Evolutionary conservation across 495 filamentous ascomycete species (phyloP).

Genomic region (Hypoxylon fragiforme): DNA sequence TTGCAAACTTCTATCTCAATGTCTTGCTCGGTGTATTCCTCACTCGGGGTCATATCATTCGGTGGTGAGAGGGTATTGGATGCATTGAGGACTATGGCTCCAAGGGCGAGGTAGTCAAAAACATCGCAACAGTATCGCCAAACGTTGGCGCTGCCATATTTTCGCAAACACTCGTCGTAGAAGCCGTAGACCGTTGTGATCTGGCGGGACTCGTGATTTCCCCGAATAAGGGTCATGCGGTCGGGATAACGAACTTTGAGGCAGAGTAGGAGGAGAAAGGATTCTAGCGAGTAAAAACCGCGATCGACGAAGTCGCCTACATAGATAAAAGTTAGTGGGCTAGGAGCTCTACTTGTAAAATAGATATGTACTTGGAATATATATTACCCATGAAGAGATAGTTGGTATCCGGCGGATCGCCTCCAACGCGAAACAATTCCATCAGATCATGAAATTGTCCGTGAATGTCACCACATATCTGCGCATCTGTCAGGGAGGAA

Average conservation of each 20-base stretch:
- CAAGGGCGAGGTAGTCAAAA: slow-evolving; percentile 96
- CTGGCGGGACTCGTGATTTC: slow-evolving; percentile 96
- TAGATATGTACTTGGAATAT: slow-evolving; percentile 5
- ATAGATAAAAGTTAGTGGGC: slow-evolving; percentile 15
- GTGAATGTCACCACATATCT: slow-evolving; percentile 98
- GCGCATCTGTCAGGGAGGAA: slow-evolving; percentile 6
- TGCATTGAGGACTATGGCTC: slow-evolving; percentile 89
- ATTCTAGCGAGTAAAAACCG: slow-evolving; percentile 96
- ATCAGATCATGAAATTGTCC: slow-evolving; percentile 98
- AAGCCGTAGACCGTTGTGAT: slow-evolving; percentile 99
- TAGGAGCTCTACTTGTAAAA: not conserved
- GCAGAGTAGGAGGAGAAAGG: slow-evolving; percentile 89
- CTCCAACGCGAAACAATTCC: slow-evolving; percentile 96
- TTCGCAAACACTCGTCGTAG: slow-evolving; percentile 96
- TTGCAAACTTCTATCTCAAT: slow-evolving; percentile 92
- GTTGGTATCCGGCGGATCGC: slow-evolving; percentile 94
- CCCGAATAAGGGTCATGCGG: slow-evolving; percentile 94
- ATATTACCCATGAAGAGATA: slow-evolving; percentile 93
- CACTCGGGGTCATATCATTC: slow-evolving; percentile 48
- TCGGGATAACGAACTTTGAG: slow-evolving; percentile 98
- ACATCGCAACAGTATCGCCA: slow-evolving; percentile 99
- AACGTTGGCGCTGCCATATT: slow-evolving; percentile 96
- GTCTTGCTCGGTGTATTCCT: slow-evolving; percentile 61
- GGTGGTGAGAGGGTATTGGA: slow-evolving; percentile 68
- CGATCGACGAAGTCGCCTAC: slow-evolving; percentile 94